Percentiles rank a stretch among this genome's conserved stretches.
phyloP scores from a whole-genome alignment of 768 basidiomycete genomes.

The Trametes sanguinea region DNA sequence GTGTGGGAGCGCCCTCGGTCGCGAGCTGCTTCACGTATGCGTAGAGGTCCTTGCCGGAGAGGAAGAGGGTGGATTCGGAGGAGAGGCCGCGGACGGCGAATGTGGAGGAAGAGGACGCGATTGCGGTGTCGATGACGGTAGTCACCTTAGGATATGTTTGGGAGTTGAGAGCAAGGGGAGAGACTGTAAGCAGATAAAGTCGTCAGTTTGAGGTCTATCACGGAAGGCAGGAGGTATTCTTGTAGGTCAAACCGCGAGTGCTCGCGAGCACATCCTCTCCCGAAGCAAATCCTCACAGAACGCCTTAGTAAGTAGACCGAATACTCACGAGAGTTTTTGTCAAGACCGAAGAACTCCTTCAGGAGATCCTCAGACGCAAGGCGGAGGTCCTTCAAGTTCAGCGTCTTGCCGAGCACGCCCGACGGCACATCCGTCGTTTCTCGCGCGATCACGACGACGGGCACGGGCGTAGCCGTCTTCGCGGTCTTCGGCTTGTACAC shows the following conservation, averaged over 20 bases:
- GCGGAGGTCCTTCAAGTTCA: conserved; percentile 85
- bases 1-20: conserved; percentile 54
- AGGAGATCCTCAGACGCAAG: conserved; percentile 86
- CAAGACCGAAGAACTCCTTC: conserved; percentile 77
- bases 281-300: too few species aligned
- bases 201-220: conserved; percentile 8
- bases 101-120: conserved; percentile 64
- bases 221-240: not conserved
- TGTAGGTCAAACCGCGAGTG: too few species aligned
- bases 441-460: conserved; percentile 83
- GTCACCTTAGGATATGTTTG: conserved; percentile 68
- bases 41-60: conserved; percentile 75
- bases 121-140: conserved; percentile 76
- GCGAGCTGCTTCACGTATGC: conserved; percentile 74
- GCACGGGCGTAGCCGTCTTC: conserved; percentile 82
- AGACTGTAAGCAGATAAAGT: conserved; percentile 54
- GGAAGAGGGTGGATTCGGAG: conserved; percentile 71
- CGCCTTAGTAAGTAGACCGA: not conserved
- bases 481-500: conserved; percentile 97
- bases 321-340: conserved; percentile 85
- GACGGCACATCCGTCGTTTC: conserved; percentile 86
- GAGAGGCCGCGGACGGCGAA: conserved; percentile 80
- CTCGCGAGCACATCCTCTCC: too few species aligned
- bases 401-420: conserved; percentile 71
- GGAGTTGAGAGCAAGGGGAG: conserved; percentile 71